Evolutionary conservation across 257 asterid genomes (phyloP), one percentile per base, ranked within the genome.

Genomic region (Mitragyna speciosa): DNA sequence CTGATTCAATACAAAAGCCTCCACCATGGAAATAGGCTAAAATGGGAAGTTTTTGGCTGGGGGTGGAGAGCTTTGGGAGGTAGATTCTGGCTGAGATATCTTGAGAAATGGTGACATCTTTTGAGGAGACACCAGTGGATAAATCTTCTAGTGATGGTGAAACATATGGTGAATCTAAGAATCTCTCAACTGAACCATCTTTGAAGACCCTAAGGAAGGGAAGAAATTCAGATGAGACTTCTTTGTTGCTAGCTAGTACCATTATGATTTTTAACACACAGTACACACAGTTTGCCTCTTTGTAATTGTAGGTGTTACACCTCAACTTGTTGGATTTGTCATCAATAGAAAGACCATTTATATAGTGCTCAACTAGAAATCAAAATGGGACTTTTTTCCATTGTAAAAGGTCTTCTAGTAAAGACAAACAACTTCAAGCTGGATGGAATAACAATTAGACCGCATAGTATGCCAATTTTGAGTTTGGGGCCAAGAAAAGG

Each of bases 1-100:
- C 78, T 0, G 88, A 85, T 19, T 81, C 88, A 19, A 80, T 58
- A 39, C 76, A 72, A 28, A 85, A 81, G 7, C 76, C 88, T 31
- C 88, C 86, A 6, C 88, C 83, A 6, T 85, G 88, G 81, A 77
- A 85, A 47, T 83, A 85, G 14, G 79, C 71, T 9, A 85, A 52
- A 26, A 85, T 73, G 54, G 86, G 85, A 24, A 80, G 75, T 51
- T 59, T 83, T 43, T 79, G 75, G 36, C 26, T 33, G 7, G 71
- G 12, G 17, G 1, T 41, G 17, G 45, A 9, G 78, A n/a, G 64
- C 61, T 74, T 63, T 12, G 88, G 84, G 56, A 82, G 82, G 83
- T 77, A 85, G 36, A 85, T 82, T 80, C 88, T 80, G n/a, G 88
- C 86, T 2, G 83, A 70, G 72, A 85, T 63, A 19, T 74, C 72